These are phyloP conservation scores for Trichoderma cornu-damae DNA, from an alignment of 2,329 filamentous ascomycete species.

Conservation along the genomic window DNA sequence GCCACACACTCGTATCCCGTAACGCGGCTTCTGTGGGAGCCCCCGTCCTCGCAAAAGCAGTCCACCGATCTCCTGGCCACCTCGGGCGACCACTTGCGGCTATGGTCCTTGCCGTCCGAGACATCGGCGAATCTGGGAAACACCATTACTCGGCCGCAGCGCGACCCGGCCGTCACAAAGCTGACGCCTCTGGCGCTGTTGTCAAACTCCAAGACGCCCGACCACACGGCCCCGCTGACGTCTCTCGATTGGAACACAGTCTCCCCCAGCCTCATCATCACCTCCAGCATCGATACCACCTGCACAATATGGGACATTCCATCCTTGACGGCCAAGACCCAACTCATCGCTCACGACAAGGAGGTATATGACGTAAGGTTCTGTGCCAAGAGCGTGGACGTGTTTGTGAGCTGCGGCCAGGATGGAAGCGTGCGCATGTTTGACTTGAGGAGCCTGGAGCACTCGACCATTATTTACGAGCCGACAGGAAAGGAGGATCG, in stretches of 20 bases:
- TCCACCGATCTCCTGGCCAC: constrained; percentile 92
- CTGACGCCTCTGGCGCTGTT: constrained; percentile 86
- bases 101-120: constrained; percentile 85
- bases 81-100: constrained; percentile 84
- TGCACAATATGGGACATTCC: constrained; percentile 99
- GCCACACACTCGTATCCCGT: constrained; percentile 97
- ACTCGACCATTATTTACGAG: constrained; percentile 99
- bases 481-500: constrained; percentile 79
- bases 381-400: constrained; percentile 96
- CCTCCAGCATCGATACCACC: constrained; percentile 96
- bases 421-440: constrained; percentile 99
- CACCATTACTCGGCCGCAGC: constrained; percentile 59
- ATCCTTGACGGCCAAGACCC: constrained; percentile 93
- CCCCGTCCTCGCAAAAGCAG: constrained; percentile 89
- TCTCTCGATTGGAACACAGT: constrained; percentile 98
- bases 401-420: constrained; percentile 95
- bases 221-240: constrained; percentile 93
- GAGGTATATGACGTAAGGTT: constrained; percentile 98
- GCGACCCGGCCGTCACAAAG: constrained; percentile 63
- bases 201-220: constrained; percentile 96
- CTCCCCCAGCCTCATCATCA: constrained; percentile 95
- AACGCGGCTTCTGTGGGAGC: constrained; percentile 91
- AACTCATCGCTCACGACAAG: constrained; percentile 97
- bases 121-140: constrained; percentile 53
- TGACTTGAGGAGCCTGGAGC: constrained; percentile 89